Evolutionary conservation across 2,329 filamentous ascomycete genomes (phyloP), one percentile per base, ranked within the genome.

Genomic region (Talaromyces funiculosus): DNA sequence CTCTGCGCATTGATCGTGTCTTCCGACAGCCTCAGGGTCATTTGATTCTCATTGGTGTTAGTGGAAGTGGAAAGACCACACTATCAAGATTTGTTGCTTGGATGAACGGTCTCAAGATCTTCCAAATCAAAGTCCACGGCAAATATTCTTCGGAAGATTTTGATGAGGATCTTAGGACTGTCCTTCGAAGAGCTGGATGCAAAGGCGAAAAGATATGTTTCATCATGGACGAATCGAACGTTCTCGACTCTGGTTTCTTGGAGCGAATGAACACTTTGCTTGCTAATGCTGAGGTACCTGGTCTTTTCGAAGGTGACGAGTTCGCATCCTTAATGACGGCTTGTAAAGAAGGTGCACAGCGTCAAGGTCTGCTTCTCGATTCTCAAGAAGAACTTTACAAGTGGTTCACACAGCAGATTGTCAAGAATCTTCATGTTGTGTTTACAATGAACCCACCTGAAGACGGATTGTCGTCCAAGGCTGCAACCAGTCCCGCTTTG

Each of bases 371-470:
- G 61, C 86, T 97, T 62, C 84, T 99, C 1, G 94, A 99, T 77
- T 97, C 94, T 1, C 92, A 96, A 67, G 95, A 99, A 78, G 94
- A 99, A 75, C 82, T 99, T n/a, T 99, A 99, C 83, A 97, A 97
- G 79, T 99, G 94, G 94, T 99, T 99, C 79, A 99, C 95, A 0
- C 90, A 96, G 69, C 94, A 99, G 75, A 97, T 99, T 69, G 90
- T 99, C 73, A 96, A 96, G 81, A 99, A 99, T 71, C 80, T 99
- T 42, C 94, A 99, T 70, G 94, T 99, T 53, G 94, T 99, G 22
- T 99, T 99, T 75, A 99, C 94, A 3, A 99, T 99, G 94, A 99
- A 99, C 75, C 94, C 94, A 14, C 95, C 94, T 0, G 91, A 97
- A 71, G 94, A 94, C 67, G 93, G 94, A 0, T 80, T 99, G 8